Conservation (phyloP, 495 filamentous ascomycete species). For the Darksidea phi region DNA sequence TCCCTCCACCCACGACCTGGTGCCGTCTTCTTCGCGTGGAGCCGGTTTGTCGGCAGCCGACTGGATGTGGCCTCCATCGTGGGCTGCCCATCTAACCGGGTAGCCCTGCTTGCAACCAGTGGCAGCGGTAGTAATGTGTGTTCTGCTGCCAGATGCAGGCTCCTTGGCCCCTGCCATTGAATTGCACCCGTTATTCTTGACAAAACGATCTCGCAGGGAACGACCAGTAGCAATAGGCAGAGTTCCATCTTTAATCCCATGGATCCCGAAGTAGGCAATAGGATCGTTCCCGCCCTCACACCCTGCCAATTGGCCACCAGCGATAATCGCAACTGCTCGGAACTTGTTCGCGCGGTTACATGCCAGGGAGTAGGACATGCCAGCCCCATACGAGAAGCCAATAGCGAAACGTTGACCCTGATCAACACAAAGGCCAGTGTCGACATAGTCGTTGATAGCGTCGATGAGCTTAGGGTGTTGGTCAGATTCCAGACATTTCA, state of each 20-base stretch:
- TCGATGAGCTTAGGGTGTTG: constrained; percentile 39
- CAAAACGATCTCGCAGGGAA: constrained; percentile 45
- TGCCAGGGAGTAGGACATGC: constrained; percentile 51
- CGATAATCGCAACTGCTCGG: constrained; percentile 50
- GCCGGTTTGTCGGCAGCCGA: background rate
- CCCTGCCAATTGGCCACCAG: constrained; percentile 46
- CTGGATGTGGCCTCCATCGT: constrained; percentile 13
- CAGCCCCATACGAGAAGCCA: constrained; percentile 52
- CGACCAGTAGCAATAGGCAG: constrained; percentile 43
- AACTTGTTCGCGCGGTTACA: constrained; percentile 46
- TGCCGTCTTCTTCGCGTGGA: background rate
- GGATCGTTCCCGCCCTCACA: constrained; percentile 45
- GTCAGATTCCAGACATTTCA: background rate
- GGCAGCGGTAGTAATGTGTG: constrained; percentile 39
- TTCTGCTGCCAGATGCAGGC: constrained; percentile 37
- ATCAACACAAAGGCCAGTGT: constrained; percentile 49
- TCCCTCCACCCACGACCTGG: background rate
- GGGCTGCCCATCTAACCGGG: constrained; percentile 36
- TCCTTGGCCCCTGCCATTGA: constrained; percentile 22
- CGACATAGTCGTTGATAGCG: constrained; percentile 42
- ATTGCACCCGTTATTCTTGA: constrained; percentile 45
- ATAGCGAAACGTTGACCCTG: constrained; percentile 48
- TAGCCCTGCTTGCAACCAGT: constrained; percentile 36
- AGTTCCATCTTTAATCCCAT: constrained; percentile 46
- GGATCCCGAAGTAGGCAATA: constrained; percentile 49